Evolutionary conservation across 2,329 filamentous ascomycete species (phyloP).

Genomic region (Rhynchosporium secalis): DNA sequence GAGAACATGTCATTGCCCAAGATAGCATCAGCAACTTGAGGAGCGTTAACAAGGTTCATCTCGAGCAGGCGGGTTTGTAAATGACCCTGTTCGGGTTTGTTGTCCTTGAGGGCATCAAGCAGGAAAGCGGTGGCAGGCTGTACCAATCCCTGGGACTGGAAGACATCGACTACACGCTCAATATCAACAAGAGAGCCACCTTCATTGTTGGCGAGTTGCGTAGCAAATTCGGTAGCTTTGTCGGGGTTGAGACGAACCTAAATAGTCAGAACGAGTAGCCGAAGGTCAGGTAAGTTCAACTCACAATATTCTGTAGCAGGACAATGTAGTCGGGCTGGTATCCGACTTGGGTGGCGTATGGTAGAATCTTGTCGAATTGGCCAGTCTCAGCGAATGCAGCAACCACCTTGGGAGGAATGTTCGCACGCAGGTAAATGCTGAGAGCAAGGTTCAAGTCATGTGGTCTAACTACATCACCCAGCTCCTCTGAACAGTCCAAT

Average conservation of each 20-base stretch:
- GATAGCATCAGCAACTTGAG: slow-evolving; percentile 96
- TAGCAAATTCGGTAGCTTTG: slow-evolving; percentile 92
- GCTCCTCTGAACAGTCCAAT: slow-evolving; percentile 91
- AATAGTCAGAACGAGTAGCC: background rate
- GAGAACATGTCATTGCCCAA: slow-evolving; percentile 98
- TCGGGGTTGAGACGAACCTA: slow-evolving; percentile 81
- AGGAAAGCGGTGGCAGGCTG: slow-evolving; percentile 98
- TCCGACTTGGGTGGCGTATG: slow-evolving; percentile 79
- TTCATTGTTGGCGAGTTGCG: slow-evolving; percentile 86
- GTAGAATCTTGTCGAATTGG: slow-evolving; percentile 94
- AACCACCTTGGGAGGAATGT: slow-evolving; percentile 89
- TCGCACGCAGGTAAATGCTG: slow-evolving; percentile 85
- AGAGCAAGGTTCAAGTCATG: slow-evolving; percentile 89
- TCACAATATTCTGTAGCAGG: slow-evolving; percentile 78
- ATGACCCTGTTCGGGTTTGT: slow-evolving; percentile 88
- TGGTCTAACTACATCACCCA: slow-evolving; percentile 88
- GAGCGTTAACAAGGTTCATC: slow-evolving; percentile 96
- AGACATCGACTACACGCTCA: slow-evolving; percentile 93
- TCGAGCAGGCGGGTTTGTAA: slow-evolving; percentile 93
- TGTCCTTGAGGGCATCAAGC: slow-evolving; percentile 91
- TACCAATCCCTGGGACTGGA: slow-evolving; percentile 96
- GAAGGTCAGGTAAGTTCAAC: background rate
- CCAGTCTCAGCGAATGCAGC: slow-evolving; percentile 93
- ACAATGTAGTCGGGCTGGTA: slow-evolving; percentile 96
- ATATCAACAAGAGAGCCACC: slow-evolving; percentile 86